Base-by-base conservation (phyloP, 495 filamentous ascomycete species). In the Trypethelium eluteriae region DNA sequence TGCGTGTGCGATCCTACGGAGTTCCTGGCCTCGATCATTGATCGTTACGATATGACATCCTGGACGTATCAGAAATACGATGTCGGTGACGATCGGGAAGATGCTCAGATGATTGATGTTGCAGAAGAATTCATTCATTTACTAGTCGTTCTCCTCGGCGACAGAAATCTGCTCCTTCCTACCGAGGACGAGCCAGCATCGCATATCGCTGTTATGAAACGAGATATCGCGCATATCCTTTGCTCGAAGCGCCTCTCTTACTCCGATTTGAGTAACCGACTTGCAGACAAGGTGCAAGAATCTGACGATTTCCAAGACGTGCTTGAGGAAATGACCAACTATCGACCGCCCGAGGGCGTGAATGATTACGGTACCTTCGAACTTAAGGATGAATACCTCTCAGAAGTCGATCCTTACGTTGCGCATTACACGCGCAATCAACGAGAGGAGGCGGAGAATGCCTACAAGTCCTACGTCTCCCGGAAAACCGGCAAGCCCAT, bases 391-490 rank as follows among this genome's bases (percentile, higher is more conserved):
- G 83, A 96, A 65, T 91, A 87, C 69, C 81, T 96, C 38, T 88
- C 89, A 64, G 82, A 95, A 36, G 84, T 98, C 38, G 94, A 99
- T 74, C 94, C 94, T 3, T 99, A 97, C 73, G 91, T 91, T 70
- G 88, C 92, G 14, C 90, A 97, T 70, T 99, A 94, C 77, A 92
- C 85, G 69, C 95, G 96, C 76, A 98, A 98, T 74, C 95, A 98
- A 75, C 88, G 94, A 36, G 94, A 99, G 71, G 94, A 99, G 74
- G 90, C 93, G 0, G 94, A 99, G 78, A 88, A 81, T 64, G 88
- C 90, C 18, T 96, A 92, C 76, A 89, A 86, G 65, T 88, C 87
- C 63, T 88, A 90, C 82, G 85, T 93, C 79, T 88, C 91, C 9
- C 93, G 95, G 78, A 90, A 89, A 78, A 92, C 88, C 0, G 93